Conservation (phyloP, 805 yeast species). For the Candida ortonii region DNA sequence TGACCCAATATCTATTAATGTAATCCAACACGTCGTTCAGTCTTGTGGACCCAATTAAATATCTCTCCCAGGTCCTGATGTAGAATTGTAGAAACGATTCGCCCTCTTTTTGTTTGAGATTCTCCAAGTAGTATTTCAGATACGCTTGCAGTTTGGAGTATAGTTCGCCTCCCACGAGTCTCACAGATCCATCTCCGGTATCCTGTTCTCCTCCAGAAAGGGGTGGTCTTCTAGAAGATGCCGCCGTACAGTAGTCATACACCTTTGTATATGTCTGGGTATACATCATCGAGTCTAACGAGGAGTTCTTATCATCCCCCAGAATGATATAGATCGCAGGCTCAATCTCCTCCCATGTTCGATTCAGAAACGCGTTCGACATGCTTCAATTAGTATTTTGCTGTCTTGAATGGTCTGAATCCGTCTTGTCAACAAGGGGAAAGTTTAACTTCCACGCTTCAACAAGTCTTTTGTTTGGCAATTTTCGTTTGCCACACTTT, state of each 20-base stretch:
- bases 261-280: constrained; percentile 91
- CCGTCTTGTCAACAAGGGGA: no score
- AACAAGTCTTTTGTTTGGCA: no score
- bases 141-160: constrained; percentile 70
- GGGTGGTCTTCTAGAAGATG: constrained; percentile 52
- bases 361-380: constrained; percentile 26
- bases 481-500: no score
- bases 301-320: constrained; percentile 62
- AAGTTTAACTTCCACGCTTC: no score
- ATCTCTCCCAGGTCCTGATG: constrained; percentile 85
- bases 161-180: constrained; percentile 83
- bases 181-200: constrained; percentile 29
- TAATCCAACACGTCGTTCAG: constrained; percentile 92
- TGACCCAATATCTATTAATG: constrained; percentile 96
- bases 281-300: constrained; percentile 69
- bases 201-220: constrained; percentile 19
- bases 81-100: constrained; percentile 80
- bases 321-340: constrained; percentile 71
- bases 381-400: constrained; percentile 7
- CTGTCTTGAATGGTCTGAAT: constrained; percentile 1
- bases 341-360: constrained; percentile 73
- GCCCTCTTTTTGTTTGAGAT: constrained; percentile 46
- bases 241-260: constrained; percentile 87
- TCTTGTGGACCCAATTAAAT: constrained; percentile 86
- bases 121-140: constrained; percentile 55